Base-by-base conservation (phyloP, 2,329 filamentous ascomycete species). In the Ascochyta fabae region DNA sequence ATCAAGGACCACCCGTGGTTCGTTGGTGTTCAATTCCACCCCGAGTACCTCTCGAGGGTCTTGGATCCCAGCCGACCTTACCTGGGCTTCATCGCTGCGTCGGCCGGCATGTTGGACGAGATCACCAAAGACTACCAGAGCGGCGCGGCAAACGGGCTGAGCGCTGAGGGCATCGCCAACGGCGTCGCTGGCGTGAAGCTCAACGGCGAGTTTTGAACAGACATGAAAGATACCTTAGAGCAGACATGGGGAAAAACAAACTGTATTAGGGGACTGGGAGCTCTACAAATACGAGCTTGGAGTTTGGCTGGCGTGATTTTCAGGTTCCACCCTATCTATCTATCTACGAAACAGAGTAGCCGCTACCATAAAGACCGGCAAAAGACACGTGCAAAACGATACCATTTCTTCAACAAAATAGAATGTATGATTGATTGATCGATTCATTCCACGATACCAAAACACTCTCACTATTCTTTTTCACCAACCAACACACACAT, bases 1-100 rank as follows among this genome's bases (percentile, higher is more conserved):
- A 78, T 96, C 59, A 87, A 88, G 72, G 87, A 94, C 61, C 92
- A 96, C 73, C 90, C 89, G 0, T 96, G 86, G 82, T 96, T 88
- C 65, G 90, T 96, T 16, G 88, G 89, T 59, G 89, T 95, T 8
- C 93, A 96, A 76, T 94, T 89, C 75, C 92, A 96, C 74, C 92
- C 93, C 2, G 92, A 97, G 76, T 96, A 94, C 72, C 81, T 91
- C 46, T 88, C 84, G 64, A 84, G 89, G 48, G 92, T 95, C 2
- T 78, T 96, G 59, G 80, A 85, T 45, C 91, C 91, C 0, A 88
- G 85, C 69, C 86, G 86, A 71, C 87, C 90, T 1, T 95, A 91
- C 77, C 82, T 96, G 22, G 92, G 92, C 42, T 93, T 96, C 73
- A 84, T 96, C 42, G 92, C 92, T 29, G 90, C 92, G 2, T 86